Percentiles rank a stretch among this genome's conserved stretches.
phyloP scores from a whole-genome alignment of 2,329 filamentous ascomycete species.

The Monosporascus cannonballus region DNA sequence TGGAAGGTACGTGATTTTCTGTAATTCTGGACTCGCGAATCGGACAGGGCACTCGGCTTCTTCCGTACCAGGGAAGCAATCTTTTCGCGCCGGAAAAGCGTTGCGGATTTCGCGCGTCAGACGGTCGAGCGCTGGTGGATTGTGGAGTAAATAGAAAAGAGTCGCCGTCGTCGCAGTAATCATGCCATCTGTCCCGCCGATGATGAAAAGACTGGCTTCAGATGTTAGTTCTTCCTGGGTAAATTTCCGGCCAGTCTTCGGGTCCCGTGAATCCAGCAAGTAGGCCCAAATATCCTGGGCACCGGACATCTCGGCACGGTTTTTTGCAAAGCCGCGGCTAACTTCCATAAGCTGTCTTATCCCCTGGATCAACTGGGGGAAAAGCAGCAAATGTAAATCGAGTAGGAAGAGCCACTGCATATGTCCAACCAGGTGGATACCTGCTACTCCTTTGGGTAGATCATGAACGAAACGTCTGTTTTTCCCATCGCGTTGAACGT shows the following conservation, averaged over 20 bases:
- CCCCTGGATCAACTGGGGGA: neutral
- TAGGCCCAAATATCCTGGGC: neutral
- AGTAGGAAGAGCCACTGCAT: neutral
- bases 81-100: neutral
- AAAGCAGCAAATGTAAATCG: neutral
- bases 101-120: neutral
- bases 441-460: neutral
- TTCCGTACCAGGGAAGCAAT: neutral
- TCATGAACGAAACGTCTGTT: neutral
- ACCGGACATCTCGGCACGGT: neutral
- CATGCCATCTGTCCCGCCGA: neutral
- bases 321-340: neutral
- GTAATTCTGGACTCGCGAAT: constrained; percentile 1
- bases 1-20: constrained; percentile 7
- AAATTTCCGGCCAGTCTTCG: neutral
- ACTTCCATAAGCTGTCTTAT: neutral
- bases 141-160: neutral
- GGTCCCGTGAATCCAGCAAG: neutral
- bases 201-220: neutral
- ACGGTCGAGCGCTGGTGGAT: neutral
- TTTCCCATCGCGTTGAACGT: neutral
- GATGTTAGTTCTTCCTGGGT: neutral
- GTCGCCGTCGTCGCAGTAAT: neutral
- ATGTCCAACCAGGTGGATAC: neutral
- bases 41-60: neutral